A percentile compares a stretch with the other conserved stretches of the same genome.
Conservation (phyloP, 2,329 filamentous ascomycete species). For the Botryotinia globosa region DNA sequence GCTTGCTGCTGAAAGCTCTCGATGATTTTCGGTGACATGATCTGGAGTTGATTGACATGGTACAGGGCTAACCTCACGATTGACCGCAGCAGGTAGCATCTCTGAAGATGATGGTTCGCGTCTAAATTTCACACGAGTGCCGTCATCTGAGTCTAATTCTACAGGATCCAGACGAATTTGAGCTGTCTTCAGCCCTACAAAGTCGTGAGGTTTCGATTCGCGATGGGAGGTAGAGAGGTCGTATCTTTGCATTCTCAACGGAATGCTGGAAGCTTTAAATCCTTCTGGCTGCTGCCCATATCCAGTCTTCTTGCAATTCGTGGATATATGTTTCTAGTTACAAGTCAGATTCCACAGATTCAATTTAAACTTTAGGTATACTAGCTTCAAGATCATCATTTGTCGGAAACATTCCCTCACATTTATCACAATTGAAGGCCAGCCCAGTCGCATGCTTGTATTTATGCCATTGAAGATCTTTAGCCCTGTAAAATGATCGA, state of each 20-base stretch:
- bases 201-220: not conserved
- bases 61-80: not conserved
- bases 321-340: not conserved
- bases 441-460: constrained; percentile 1
- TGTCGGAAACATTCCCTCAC: constrained; percentile 4
- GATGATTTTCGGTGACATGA: not conserved
- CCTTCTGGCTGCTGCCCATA: not conserved
- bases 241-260: not conserved
- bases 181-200: not conserved
- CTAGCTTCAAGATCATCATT: constrained; percentile 8
- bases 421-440: not conserved
- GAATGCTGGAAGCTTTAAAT: not conserved
- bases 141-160: not conserved
- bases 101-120: not conserved
- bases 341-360: not conserved
- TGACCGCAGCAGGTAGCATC: not conserved
- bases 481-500: not conserved
- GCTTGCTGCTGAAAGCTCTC: not conserved
- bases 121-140: not conserved
- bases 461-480: constrained; percentile 3
- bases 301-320: not conserved
- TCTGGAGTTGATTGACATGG: not conserved
- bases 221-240: not conserved
- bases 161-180: not conserved
- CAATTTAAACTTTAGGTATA: not conserved